phyloP scores from a whole-genome alignment of 495 filamentous ascomycete genomes.

The Cercophora sp. region DNA sequence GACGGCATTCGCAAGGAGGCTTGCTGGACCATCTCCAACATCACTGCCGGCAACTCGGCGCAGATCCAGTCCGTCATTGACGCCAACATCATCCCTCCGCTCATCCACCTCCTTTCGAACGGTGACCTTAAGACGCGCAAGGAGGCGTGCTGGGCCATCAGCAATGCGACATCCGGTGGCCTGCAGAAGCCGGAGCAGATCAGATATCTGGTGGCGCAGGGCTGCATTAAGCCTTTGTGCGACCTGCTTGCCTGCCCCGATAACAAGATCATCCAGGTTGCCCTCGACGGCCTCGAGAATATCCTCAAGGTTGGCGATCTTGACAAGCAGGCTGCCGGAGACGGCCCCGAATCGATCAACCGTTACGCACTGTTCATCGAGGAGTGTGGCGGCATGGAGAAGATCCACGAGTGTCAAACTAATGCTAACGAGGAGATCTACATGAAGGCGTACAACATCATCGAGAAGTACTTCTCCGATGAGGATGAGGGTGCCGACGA shows the following conservation, averaged over 20 bases:
- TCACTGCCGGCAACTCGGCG: conserved; percentile 95
- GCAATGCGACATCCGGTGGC: conserved; percentile 95
- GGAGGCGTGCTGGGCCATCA: conserved; percentile 99
- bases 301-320: conserved; percentile 99
- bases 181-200: conserved; percentile 99
- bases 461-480: conserved; percentile 99
- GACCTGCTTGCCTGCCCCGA: conserved; percentile 95
- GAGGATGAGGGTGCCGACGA: conserved; percentile 86
- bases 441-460: conserved; percentile 99
- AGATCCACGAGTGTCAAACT: conserved; percentile 99
- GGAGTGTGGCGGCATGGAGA: conserved; percentile 98
- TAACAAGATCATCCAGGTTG: conserved; percentile 99
- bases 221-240: conserved; percentile 96
- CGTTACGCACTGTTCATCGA: conserved; percentile 97
- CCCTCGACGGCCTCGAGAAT: conserved; percentile 96
- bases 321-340: conserved; percentile 82
- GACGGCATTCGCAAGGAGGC: conserved; percentile 99
- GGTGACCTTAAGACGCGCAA: conserved; percentile 99
- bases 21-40: conserved; percentile 99
- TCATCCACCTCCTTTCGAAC: conserved; percentile 92
- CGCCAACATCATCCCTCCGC: conserved; percentile 90
- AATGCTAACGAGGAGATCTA: conserved; percentile 99
- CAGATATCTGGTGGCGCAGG: conserved; percentile 84
- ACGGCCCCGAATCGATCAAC: conserved; percentile 79
- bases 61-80: conserved; percentile 98